Evolutionary conservation across 1,284 basidiomycete genomes (phyloP).

Genomic region (Earliella scabrosa): DNA sequence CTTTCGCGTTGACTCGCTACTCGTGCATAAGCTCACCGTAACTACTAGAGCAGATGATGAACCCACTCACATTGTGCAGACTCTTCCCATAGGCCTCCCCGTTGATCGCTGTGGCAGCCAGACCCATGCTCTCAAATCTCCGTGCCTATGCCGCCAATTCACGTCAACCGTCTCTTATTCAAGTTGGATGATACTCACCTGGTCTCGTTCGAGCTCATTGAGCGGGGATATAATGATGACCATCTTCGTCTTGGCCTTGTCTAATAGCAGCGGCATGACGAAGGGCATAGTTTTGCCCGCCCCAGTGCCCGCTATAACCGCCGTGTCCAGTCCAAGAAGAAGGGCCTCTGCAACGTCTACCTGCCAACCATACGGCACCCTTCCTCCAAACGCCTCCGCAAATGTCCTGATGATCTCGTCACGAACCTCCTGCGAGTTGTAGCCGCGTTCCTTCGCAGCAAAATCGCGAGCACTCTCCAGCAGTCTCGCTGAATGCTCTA

Average conservation of each 20-base stretch:
- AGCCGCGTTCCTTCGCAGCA: too few species aligned
- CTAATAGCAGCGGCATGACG: constrained; percentile 34
- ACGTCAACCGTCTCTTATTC: too few species aligned
- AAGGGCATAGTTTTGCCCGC: constrained; percentile 43
- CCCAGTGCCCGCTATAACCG: constrained; percentile 40
- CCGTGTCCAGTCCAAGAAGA: constrained; percentile 35
- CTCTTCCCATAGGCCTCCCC: constrained; percentile 32
- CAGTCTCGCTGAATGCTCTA: too few species aligned
- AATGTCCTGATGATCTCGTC: too few species aligned
- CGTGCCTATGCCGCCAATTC: too few species aligned
- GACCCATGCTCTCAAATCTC: constrained; percentile 32
- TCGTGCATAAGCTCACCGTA: too few species aligned
- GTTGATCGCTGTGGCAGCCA: constrained; percentile 37
- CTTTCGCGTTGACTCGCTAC: too few species aligned
- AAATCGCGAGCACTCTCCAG: too few species aligned
- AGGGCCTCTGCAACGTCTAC: constrained; percentile 39
- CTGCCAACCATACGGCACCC: constrained; percentile 35
- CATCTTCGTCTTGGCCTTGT: constrained; percentile 23
- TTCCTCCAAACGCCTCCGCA: too few species aligned
- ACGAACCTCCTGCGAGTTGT: too few species aligned
- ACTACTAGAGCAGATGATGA: too few species aligned
- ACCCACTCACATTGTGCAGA: constrained; percentile 28
- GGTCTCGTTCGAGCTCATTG: constrained; percentile 35
- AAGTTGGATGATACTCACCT: constrained; percentile 32
- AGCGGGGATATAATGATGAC: constrained; percentile 40